A percentile compares a stretch with the other conserved stretches of the same genome.
Conservation (phyloP, 1,284 basidiomycete genomes). For the Coniferiporia weirii region DNA sequence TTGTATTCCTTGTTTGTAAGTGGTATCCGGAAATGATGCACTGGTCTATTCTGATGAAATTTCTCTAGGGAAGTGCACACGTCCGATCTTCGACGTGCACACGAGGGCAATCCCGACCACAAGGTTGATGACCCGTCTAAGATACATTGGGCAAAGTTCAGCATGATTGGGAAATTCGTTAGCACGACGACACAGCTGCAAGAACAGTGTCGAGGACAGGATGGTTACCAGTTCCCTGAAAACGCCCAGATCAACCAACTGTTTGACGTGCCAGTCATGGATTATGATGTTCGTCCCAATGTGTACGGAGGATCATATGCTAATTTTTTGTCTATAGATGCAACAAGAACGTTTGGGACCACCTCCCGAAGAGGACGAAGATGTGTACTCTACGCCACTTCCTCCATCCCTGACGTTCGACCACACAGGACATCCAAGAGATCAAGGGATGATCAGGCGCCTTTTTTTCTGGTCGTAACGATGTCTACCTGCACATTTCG, state of each 20-base stretch:
- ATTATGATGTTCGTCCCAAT: constrained; percentile 43
- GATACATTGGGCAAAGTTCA: constrained; percentile 84
- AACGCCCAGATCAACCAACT: constrained; percentile 47
- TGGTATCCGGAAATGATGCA: constrained; percentile 20
- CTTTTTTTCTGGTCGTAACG: constrained; percentile 16
- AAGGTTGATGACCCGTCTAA: constrained; percentile 52
- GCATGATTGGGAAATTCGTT: constrained; percentile 77
- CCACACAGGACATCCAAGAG: constrained; percentile 8
- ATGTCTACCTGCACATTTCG: neutral
- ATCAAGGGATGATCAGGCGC: constrained; percentile 12
- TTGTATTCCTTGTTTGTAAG: constrained; percentile 76
- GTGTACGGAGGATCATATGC: neutral
- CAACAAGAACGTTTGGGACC: constrained; percentile 16
- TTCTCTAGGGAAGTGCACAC: constrained; percentile 71
- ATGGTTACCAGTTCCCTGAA: constrained; percentile 54
- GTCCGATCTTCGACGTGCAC: constrained; percentile 71
- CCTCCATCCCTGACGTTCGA: constrained; percentile 8
- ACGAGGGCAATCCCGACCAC: constrained; percentile 69
- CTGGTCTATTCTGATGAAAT: neutral
- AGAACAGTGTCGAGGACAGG: constrained; percentile 55
- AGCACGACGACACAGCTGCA: constrained; percentile 66
- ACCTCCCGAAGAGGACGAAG: constrained; percentile 13
- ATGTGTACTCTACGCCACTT: constrained; percentile 5
- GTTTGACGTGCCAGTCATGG: constrained; percentile 51
- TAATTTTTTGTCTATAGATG: constrained; percentile 1